Conservation (phyloP, 208 protist species). For the Trichomonas gallinae region DNA sequence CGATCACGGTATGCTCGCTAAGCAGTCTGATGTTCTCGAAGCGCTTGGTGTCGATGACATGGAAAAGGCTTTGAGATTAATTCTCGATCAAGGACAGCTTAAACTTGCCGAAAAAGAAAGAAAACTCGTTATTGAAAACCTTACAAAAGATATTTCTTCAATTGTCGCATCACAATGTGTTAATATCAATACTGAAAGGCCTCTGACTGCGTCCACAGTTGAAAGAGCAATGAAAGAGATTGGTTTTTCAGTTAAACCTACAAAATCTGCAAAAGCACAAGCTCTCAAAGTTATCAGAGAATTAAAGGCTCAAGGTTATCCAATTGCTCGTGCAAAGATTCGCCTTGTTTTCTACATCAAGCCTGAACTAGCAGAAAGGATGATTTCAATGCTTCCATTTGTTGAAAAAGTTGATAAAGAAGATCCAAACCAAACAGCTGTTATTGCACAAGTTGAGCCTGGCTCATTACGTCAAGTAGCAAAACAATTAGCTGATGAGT, state of each 20-base stretch:
- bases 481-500: not conserved
- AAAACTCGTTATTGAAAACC: not conserved
- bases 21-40: not conserved
- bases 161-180: conserved; percentile 22
- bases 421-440: not conserved
- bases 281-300: not conserved
- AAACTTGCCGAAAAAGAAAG: conserved; percentile 18
- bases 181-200: not conserved
- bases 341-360: not conserved
- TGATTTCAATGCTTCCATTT: conserved; percentile 18
- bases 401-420: not conserved
- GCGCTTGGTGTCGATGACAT: not conserved
- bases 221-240: not conserved
- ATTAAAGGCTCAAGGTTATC: not conserved
- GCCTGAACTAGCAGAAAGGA: not conserved
- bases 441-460: conserved; percentile 21
- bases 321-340: not conserved
- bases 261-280: not conserved
- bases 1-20: conserved; percentile 9
- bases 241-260: not conserved
- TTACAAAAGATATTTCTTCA: conserved; percentile 16
- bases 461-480: not conserved
- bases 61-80: not conserved
- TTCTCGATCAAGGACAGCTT: not conserved
- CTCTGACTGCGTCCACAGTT: not conserved